These are phyloP conservation scores for Cyclaneusma minus DNA, from an alignment of 2,329 filamentous ascomycete genomes.

Conservation along the genomic window DNA sequence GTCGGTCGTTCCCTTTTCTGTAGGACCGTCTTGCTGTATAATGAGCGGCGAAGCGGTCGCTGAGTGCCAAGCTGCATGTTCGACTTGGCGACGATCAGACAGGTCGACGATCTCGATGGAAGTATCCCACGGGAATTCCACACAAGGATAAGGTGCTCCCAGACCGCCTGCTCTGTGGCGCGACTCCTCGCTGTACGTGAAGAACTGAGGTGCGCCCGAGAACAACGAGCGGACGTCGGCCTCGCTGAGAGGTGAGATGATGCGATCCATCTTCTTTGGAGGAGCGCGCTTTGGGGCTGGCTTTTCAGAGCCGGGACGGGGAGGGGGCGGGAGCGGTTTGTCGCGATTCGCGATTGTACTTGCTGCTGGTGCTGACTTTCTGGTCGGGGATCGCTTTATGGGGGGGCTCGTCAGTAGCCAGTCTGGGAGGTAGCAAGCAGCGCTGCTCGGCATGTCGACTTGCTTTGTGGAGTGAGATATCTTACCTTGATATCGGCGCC, in stretches of 20 bases:
- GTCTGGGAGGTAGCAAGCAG: too few species aligned
- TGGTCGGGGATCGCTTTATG: too few species aligned
- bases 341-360: slow-evolving; percentile 26
- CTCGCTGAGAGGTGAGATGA: slow-evolving; percentile 42
- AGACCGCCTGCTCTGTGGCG: too few species aligned
- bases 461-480: too few species aligned
- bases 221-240: slow-evolving; percentile 54
- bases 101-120: slow-evolving; percentile 44
- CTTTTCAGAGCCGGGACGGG: slow-evolving; percentile 22
- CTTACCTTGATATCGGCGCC: too few species aligned
- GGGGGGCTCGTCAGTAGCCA: too few species aligned
- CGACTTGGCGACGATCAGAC: slow-evolving; percentile 47
- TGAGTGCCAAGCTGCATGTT: slow-evolving; percentile 46
- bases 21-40: slow-evolving; percentile 17
- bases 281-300: slow-evolving; percentile 19
- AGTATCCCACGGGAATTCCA: slow-evolving; percentile 54
- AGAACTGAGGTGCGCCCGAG: slow-evolving; percentile 62
- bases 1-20: slow-evolving; percentile 18
- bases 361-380: too few species aligned
- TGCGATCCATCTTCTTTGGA: slow-evolving; percentile 31
- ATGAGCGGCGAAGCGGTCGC: slow-evolving; percentile 49
- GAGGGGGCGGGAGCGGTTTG: slow-evolving; percentile 41
- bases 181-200: slow-evolving; percentile 42
- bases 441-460: too few species aligned
- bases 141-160: slow-evolving; percentile 45